Evolutionary conservation across 768 basidiomycete genomes (phyloP), one percentile per base, ranked within the genome.

Genomic region (Psilocybe azurescens): DNA sequence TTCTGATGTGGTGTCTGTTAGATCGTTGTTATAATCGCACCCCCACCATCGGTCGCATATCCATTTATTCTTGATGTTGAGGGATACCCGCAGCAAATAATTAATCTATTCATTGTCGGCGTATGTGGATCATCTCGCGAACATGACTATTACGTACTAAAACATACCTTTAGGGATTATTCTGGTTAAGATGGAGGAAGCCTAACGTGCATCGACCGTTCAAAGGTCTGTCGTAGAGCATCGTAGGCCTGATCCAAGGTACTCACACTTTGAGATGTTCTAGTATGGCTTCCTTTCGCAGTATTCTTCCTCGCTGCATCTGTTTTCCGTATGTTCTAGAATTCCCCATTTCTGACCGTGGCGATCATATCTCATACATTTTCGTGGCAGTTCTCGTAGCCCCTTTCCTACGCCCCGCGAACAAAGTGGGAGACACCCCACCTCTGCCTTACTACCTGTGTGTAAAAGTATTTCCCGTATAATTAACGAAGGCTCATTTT

Each of bases 41-140:
- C 86, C n/a, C 86, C 86, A 0, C 77, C 80, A 2, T 62, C 70
- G 3, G 79, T 87, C 9, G 86, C 77, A 0, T 88, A 87, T 67
- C 85, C 86, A 0, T 88, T 88, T 62, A 88, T 88, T 56, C 75
- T 88, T 3, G 85, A 88, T 58, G 77, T 88, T 11, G 77, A 76
- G 69, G 85, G 78, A 36, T 80, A 87, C 65, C 84, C 87, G 1
- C 60, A 46, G 30, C 86, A 87, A 59, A 84, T 88, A 33, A 80
- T 88, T 66, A 82, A 83, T 60, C 68, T 87, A 4, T 85, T 86
- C 66, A 78, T 87, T 51, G 77, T 86, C 38, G 36, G 81, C n/a
- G 86, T 86, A 62, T n/a, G 83, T 73, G 10, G 39, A 24, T 24
- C 24, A 24, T 24, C 24, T 24, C 24, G 24, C 24, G 24, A 24